Evolutionary conservation across 257 asterid genomes (phyloP), one percentile per base, ranked within the genome.

Genomic region (Capsicum chinense): DNA sequence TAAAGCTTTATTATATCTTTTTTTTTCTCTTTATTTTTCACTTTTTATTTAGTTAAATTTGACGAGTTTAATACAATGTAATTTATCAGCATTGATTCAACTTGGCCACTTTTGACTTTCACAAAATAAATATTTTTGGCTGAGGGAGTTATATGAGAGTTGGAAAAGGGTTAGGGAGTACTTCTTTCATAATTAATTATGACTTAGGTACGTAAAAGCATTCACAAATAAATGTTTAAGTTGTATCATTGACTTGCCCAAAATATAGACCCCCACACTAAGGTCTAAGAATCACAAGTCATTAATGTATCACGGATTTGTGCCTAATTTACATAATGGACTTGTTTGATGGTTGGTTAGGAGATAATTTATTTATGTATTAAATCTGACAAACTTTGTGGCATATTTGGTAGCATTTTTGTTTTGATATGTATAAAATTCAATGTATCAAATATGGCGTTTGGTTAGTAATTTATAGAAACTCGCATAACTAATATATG

Each of bases 181-280:
- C 44, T 59, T 9, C 12, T n/a, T 60, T 60, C 67, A 60, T 60
- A 13, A 60, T n/a, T 60, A 26, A 26, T 26, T 60, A 60, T 60
- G 67, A 60, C 67, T 60, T 59, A 17, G 7, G 64, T 7, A n/a
- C 67, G 8, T 60, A 60, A 64, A 33, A 64, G 71, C 47, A 4
- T 9, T 12, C 44, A 50, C 44, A 48, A 73, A 48, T 73, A 73
- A 63, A 73, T 76, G 62, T 52, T 42, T 50, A 21, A 76, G 47
- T 76, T 76, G 62, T 26, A 76, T 26, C 48, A 13, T 76, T 52
- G 63, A 52, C 48, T 50, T 76, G 48, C 12, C 63, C 19, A 6
- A 42, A 76, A 14, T 69, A 39, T 69, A 13, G 54, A 69, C 58
- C 81, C 81, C 81, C 81, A 76, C 81, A 52, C 63, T 76, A 52